Evolutionary conservation across 2,329 filamentous ascomycete genomes (phyloP), one percentile per base, ranked within the genome.

Genomic region (Fusarium virguliforme): DNA sequence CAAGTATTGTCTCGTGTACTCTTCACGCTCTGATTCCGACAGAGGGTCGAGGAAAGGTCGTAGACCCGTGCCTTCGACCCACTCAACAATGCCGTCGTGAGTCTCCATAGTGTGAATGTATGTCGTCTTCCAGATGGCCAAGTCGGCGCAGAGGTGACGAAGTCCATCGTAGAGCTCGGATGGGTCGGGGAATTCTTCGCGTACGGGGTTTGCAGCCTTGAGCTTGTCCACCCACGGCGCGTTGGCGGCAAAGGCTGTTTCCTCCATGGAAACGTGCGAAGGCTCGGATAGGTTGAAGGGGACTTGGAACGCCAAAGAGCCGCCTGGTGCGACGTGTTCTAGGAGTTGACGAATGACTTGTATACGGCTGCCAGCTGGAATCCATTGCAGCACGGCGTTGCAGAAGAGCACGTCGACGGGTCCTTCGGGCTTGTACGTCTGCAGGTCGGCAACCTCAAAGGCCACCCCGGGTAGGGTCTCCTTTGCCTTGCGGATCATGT

Each of bases 311-410:
- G 88, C 88, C 6, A 90, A 79, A 0, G 86, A 84, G 32, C 84
- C 84, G 3, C 87, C 86, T 0, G 81, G 55, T 0, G 71, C 51
- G 38, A 86, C 81, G 0, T 75, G 74, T 1, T 73, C 24, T 3
- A 90, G 76, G 3, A 89, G 76, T 0, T 80, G 77, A 9, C 75
- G 77, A 5, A 90, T 78, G 2, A 84, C 80, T 0, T 78, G 76
- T 7, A 90, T 79, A 0, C 87, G 85, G 0, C 81, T 74, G 0
- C 75, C 70, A 1, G 65, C 66, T 0, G 82, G 79, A 4, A 90
- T 77, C 88, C 88, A 90, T 62, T 90, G 88, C 63, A 90, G 85
- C 2, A 87, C 86, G 0, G 88, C 88, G 63, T 90, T 90, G 51
- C 83, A 85, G 72, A 88, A 88, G 53, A 88, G 76, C 0, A 90